Percentiles rank a stretch among this genome's conserved stretches.
These are phyloP conservation scores for Globisporangium megalacanthum DNA, from an alignment of 352 stramenopile genomes.

Conservation along the genomic window DNA sequence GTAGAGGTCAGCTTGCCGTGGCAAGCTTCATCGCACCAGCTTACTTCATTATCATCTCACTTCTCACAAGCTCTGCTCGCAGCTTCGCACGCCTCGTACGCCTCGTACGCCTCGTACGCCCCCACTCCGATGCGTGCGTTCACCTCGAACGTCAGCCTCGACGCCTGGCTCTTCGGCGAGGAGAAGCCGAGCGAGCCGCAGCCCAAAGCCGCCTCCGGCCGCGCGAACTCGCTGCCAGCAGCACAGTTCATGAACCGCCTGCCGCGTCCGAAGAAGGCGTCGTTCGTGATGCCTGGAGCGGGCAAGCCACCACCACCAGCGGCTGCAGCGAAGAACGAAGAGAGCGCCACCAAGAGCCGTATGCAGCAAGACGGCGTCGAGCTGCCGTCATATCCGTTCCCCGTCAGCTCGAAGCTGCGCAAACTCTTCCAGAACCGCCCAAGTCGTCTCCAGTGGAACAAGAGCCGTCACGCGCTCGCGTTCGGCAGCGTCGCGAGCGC, in stretches of 20 bases:
- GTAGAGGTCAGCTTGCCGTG: not conserved
- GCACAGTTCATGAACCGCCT: conserved; percentile 21
- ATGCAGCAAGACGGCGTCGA: not conserved
- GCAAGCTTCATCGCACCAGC: not conserved
- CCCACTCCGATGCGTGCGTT: conserved; percentile 23
- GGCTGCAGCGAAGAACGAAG: not conserved
- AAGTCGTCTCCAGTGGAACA: conserved; percentile 57
- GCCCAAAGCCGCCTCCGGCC: conserved; percentile 1
- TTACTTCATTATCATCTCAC: not conserved
- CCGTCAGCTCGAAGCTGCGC: conserved; percentile 71
- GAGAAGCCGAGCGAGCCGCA: conserved; percentile 26
- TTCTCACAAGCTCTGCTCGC: not conserved
- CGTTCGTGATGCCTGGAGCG: conserved; percentile 11
- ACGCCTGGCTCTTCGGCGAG: conserved; percentile 81
- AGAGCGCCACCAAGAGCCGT: not conserved
- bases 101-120: not conserved
- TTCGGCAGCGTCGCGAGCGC: not conserved
- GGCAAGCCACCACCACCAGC: not conserved
- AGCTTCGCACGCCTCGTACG: too few relatives aligned
- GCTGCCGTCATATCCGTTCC: conserved; percentile 38
- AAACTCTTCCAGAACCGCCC: conserved; percentile 58
- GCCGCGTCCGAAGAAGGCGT: conserved; percentile 23
- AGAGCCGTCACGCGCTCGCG: conserved; percentile 5
- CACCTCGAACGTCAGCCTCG: conserved; percentile 48
- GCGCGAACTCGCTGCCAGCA: conserved; percentile 27